Conservation (phyloP, 768 basidiomycete species). For the Holtermanniella nyarrowii region DNA sequence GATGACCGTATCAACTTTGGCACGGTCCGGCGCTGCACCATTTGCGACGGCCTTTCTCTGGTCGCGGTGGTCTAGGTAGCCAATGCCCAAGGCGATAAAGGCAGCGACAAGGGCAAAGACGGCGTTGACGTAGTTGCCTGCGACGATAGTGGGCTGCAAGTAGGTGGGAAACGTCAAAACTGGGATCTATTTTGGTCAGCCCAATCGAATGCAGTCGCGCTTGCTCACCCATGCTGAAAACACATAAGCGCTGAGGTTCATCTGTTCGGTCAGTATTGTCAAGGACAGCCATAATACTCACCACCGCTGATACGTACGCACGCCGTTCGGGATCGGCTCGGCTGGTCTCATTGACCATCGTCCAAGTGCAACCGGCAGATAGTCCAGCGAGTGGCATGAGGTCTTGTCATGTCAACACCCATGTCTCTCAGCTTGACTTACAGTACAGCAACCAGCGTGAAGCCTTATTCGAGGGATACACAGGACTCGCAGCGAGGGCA, state of each 20-base stretch:
- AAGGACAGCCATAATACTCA: conserved; percentile 3
- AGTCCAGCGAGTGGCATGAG: conserved; percentile 12
- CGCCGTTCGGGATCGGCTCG: conserved; percentile 24
- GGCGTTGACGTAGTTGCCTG: conserved; percentile 16
- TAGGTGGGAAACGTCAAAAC: conserved; percentile 31
- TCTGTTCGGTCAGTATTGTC: conserved; percentile 6
- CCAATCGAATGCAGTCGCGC: not conserved
- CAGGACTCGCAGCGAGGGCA: conserved; percentile 16
- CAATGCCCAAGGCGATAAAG: conserved; percentile 16
- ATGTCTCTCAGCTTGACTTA: not conserved
- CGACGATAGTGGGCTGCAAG: conserved; percentile 19
- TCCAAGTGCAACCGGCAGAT: conserved; percentile 18
- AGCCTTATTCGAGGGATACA: conserved; percentile 12
- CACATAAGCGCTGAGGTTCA: conserved; percentile 26
- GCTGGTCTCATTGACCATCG: conserved; percentile 20
- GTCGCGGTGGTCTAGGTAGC: conserved; percentile 9
- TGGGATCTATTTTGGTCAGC: conserved; percentile 5
- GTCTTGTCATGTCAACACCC: conserved; percentile 3
- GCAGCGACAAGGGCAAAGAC: conserved; percentile 17
- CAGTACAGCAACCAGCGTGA: conserved; percentile 21
- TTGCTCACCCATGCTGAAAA: conserved; percentile 19
- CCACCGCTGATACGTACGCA: conserved; percentile 24
- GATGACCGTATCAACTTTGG: not conserved
- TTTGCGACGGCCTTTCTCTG: not conserved
- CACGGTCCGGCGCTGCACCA: not conserved